A percentile compares a stretch with the other conserved stretches of the same genome.
Conservation (phyloP, 768 basidiomycete genomes). For the Fomitopsis serialis region DNA sequence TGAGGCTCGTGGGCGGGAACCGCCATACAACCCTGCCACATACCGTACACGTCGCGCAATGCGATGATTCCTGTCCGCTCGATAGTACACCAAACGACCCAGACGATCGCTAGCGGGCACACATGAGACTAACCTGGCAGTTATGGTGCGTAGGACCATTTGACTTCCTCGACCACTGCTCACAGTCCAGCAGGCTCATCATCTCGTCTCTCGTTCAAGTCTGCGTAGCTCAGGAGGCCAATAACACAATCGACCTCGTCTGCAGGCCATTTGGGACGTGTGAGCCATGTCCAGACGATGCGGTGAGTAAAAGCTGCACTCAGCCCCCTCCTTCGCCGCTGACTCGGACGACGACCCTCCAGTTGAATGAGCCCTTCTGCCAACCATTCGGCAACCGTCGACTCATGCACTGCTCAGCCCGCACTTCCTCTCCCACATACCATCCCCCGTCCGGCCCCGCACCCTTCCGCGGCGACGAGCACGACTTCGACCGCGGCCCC, state of each 20-base stretch:
- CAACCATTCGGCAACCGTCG: slow-evolving; percentile 94
- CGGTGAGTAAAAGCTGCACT: slow-evolving; percentile 35
- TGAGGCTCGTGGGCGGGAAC: no score
- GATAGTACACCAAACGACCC: no score
- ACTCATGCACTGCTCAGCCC: slow-evolving; percentile 72
- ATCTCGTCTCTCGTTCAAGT: not conserved
- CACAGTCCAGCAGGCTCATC: not conserved
- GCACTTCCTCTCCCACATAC: slow-evolving; percentile 15
- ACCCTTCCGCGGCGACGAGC: not conserved
- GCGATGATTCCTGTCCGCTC: no score
- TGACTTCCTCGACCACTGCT: not conserved
- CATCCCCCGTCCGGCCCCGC: slow-evolving; percentile 12
- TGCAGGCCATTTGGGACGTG: slow-evolving; percentile 56
- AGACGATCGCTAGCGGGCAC: not conserved
- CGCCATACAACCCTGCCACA: no score
- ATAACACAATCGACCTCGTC: slow-evolving; percentile 9
- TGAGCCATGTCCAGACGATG: slow-evolving; percentile 57
- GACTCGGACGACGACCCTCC: not conserved
- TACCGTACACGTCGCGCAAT: no score
- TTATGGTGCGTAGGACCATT: not conserved
- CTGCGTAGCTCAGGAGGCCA: not conserved
- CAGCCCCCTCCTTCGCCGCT: not conserved
- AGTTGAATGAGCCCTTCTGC: slow-evolving; percentile 88
- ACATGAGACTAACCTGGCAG: not conserved
- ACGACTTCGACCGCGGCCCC: slow-evolving; percentile 5